Percentiles rank a stretch among this genome's conserved stretches.
phyloP scores from a whole-genome alignment of 2,329 filamentous ascomycete genomes.

The Nectriaceae sp. region DNA sequence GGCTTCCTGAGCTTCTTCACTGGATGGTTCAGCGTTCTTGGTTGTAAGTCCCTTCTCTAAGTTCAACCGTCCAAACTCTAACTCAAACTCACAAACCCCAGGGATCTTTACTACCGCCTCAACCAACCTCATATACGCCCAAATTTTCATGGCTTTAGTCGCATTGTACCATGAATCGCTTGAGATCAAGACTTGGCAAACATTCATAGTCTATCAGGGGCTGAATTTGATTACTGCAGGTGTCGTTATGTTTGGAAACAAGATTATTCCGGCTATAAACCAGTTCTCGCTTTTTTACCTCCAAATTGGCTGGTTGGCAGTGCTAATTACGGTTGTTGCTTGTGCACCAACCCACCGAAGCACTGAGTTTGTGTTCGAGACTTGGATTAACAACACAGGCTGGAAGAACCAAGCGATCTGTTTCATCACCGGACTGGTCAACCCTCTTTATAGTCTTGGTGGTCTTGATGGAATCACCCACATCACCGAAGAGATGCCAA shows the following conservation, averaged over 20 bases:
- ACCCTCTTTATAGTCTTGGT: constrained; percentile 48
- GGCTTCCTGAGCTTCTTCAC: constrained; percentile 46
- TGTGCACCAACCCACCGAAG: constrained; percentile 46
- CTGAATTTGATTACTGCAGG: constrained; percentile 45
- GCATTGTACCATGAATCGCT: constrained; percentile 42
- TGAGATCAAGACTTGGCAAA: constrained; percentile 48
- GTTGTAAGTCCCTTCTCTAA: constrained; percentile 24
- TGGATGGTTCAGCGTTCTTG: constrained; percentile 45
- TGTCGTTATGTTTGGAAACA: constrained; percentile 51
- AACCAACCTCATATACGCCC: constrained; percentile 45
- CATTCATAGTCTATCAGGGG: constrained; percentile 46
- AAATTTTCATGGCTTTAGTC: constrained; percentile 43
- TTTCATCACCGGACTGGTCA: constrained; percentile 53
- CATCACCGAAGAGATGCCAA: constrained; percentile 54
- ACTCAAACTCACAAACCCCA: constrained; percentile 9
- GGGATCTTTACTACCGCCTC: constrained; percentile 48
- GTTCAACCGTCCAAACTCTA: neutral
- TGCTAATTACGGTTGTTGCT: constrained; percentile 49
- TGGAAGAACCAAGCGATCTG: constrained; percentile 51
- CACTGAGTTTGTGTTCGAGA: constrained; percentile 51
- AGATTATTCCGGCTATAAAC: constrained; percentile 44
- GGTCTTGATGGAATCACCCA: constrained; percentile 51
- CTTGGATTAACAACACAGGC: constrained; percentile 54
- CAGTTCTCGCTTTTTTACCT: constrained; percentile 47
- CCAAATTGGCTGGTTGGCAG: constrained; percentile 48